Base-by-base conservation (phyloP, 2,329 filamentous ascomycete species). In the Rutstroemia sp. region DNA sequence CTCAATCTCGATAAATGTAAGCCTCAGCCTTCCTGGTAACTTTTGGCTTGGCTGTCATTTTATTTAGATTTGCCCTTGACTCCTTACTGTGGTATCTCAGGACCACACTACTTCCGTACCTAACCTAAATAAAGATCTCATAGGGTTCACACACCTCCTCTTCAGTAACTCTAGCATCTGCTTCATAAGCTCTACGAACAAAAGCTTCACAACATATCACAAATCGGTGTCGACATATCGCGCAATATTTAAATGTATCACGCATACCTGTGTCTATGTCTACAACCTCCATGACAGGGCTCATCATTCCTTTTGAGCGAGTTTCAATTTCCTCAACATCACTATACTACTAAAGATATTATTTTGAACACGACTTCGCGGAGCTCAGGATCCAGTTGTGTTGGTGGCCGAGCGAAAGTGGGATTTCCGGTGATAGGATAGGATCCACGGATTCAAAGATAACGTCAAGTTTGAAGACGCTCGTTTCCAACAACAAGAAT, bases 111-210 rank as follows among this genome's bases (percentile, higher is more conserved):
- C 19, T 19, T 19, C 19, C 19, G 19, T 19, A 19, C 30, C 30
- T 34, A 34, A 34, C 30, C 30, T 34, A 34, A 34, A 34, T 34
- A 34, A 34, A 34, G 44, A 38, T 49, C 50, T 23, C 39, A n/a
- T n/a, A 51, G 61, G 62, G 60, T 55, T 55, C 49, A 17, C 48
- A 27, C 19, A 4, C 41, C 34, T 37, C 19, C n/a, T 48, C 5
- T n/a, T 19, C 4, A 34, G 8, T 8, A 30, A 30, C 8, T 10
- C 27, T 9, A 30, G 7, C 8, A 10, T 10, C 27, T 6, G 4
- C 10, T 19, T 14, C 16, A 44, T 19, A 44, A 44, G n/a, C 41
- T 44, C 17, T 19, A 8, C 30, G 21, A 44, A 19, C 17, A 12
- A 44, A 44, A 44, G 21, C 41, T 21, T 19, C 17, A 44, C 41